Percentiles rank a stretch among this genome's conserved stretches.
These are phyloP conservation scores for Penicillium paradoxum DNA, from an alignment of 495 filamentous ascomycete genomes.

Conservation along the genomic window DNA sequence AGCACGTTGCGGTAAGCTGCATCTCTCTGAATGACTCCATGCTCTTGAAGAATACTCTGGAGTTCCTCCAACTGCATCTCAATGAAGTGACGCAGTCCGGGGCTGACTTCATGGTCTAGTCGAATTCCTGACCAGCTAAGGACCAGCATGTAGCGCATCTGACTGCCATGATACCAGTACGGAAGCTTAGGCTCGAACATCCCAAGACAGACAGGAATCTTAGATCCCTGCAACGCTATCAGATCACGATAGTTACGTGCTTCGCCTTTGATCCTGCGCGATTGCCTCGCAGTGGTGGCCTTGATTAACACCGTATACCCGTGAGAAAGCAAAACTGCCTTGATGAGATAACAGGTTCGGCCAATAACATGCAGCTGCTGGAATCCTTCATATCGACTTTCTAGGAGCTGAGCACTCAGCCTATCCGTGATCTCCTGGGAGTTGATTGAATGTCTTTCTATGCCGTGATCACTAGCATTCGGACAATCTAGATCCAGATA, in stretches of 20 bases:
- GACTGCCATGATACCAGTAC: constrained; percentile 19
- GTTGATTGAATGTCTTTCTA: constrained; percentile 12
- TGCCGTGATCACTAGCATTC: constrained; percentile 20
- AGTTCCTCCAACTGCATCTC: constrained; percentile 3
- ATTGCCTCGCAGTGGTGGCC: constrained; percentile 9
- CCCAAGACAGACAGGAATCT: constrained; percentile 16
- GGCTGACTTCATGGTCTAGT: constrained; percentile 3
- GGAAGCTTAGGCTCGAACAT: constrained; percentile 7
- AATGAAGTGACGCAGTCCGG: constrained; percentile 10
- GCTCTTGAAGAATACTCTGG: constrained; percentile 1
- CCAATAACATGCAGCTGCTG: constrained; percentile 23
- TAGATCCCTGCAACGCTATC: constrained; percentile 5
- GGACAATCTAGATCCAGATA: constrained; percentile 24
- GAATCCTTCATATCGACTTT: constrained; percentile 20
- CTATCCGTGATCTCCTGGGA: constrained; percentile 20
- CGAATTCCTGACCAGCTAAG: constrained; percentile 6
- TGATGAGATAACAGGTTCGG: constrained; percentile 27
- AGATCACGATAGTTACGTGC: neutral
- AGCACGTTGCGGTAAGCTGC: constrained; percentile 16
- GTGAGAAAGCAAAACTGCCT: constrained; percentile 24
- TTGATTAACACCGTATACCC: constrained; percentile 29
- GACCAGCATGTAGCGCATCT: neutral
- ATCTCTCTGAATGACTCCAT: constrained; percentile 11
- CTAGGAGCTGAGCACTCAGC: constrained; percentile 23
- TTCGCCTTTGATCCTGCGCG: neutral